Evolutionary conservation across 176 grass and related monocot genomes (phyloP), one percentile per base, ranked within the genome.

Genomic region (Luzula sylvatica): DNA sequence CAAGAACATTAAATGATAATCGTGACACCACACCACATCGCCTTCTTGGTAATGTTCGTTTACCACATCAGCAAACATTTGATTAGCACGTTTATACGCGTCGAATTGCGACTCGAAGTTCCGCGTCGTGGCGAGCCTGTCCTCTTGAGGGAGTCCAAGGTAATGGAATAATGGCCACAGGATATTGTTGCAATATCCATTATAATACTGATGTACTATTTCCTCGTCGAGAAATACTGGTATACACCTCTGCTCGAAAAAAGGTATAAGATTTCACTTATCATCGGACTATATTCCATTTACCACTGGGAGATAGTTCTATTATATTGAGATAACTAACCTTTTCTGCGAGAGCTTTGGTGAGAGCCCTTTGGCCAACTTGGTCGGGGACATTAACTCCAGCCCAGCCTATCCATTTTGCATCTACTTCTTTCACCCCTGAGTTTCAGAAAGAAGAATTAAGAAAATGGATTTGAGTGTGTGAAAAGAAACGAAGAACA

Each of bases 101-200:
- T 83, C 72, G 21, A 99, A 99, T 61, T 99, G 93, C 16, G 93
- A 99, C 52, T 87, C 76, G 12, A 99, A 99, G 62, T 87, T 99
- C 58, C 86, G 80, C 1, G 93, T 99, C 18, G 93, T 99, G 1
- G 93, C 93, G 11, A 99, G 72, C 60, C 93, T 58, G 65, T 99
- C 93, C 78, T 99, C 93, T 78, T 99, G 93, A 3, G 93, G 93
- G 20, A 99, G 65, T 7, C 93, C 93, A 2, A 99, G 78, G 57
- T 99, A 99, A 68, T 99, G 93, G 57, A 99, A 99, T 54, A 99
- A 76, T 20, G 93, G 93, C 93, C 93, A 99, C 23, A 99, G 59
- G 43, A 99, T 99, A 67, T 99, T 99, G 71, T 99, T 99, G 70
- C 93, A 99, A 68, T 99, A 99, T 0, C 93, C 93, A 44, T 99